Percentiles rank a stretch among this genome's conserved stretches.
These are phyloP conservation scores for Pseudogymnoascus sp. DNA, from an alignment of 2,329 filamentous ascomycete genomes.

Conservation along the genomic window DNA sequence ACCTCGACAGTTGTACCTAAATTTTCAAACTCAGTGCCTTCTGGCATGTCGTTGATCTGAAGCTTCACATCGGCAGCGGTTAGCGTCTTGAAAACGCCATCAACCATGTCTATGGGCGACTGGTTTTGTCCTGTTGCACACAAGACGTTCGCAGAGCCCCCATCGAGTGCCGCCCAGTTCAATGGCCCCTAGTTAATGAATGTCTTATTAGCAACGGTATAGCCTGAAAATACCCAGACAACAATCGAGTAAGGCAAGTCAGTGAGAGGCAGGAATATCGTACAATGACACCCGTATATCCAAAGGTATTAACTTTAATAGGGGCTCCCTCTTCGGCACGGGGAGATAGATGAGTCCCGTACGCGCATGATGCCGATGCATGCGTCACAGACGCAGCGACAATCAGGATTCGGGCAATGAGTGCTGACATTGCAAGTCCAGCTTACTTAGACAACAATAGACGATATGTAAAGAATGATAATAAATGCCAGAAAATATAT, in stretches of 20 bases:
- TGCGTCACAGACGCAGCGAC: slow-evolving; percentile 23
- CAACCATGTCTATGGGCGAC: slow-evolving; percentile 6
- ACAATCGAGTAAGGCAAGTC: neutral
- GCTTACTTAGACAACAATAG: slow-evolving; percentile 3
- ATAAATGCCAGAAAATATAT: neutral
- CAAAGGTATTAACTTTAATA: slow-evolving; percentile 32
- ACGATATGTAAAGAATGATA: neutral
- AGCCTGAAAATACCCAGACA: neutral
- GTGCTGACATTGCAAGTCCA: neutral
- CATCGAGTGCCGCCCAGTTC: slow-evolving; percentile 3
- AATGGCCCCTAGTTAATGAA: neutral
- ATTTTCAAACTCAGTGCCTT: slow-evolving; percentile 9
- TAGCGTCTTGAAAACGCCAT: neutral
- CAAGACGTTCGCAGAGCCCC: neutral
- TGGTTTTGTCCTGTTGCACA: slow-evolving; percentile 2
- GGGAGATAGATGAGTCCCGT: slow-evolving; percentile 32
- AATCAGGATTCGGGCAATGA: neutral
- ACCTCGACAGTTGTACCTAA: slow-evolving; percentile 11
- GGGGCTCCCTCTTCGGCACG: slow-evolving; percentile 26
- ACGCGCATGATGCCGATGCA: slow-evolving; percentile 32
- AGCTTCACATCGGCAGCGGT: neutral
- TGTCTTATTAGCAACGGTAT: neutral
- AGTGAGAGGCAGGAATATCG: slow-evolving; percentile 10
- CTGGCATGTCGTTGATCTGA: slow-evolving; percentile 1
- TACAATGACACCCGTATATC: slow-evolving; percentile 32